phyloP scores from a whole-genome alignment of 352 stramenopile species.

The Phytophthora aleatoria region DNA sequence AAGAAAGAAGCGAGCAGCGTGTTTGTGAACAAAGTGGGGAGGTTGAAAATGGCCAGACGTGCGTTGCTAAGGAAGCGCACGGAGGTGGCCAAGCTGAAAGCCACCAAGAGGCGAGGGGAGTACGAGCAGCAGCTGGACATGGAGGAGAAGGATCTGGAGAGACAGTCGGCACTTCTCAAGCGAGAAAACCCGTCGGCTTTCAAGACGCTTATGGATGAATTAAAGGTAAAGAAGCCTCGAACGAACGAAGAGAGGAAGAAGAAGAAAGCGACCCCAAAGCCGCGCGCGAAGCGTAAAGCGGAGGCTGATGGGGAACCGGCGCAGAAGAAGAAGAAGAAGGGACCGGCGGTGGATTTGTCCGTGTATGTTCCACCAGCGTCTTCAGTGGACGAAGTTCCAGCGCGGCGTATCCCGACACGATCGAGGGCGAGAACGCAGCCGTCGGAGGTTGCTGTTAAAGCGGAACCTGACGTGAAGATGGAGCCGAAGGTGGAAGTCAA shows the following conservation, averaged over 20 bases:
- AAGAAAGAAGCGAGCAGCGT: conserved; percentile 4
- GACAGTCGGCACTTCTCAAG: conserved; percentile 22
- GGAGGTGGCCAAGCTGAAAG: conserved; percentile 28
- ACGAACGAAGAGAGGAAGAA: conserved; percentile 9
- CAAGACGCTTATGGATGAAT: conserved; percentile 21
- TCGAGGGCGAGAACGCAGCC: conserved; percentile 15
- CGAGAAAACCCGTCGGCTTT: conserved; percentile 17
- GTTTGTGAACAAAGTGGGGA: conserved; percentile 32
- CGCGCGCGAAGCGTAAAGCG: conserved; percentile 12
- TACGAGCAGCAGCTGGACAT: conserved; percentile 39
- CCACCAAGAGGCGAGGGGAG: conserved; percentile 31
- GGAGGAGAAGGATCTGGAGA: conserved; percentile 28
- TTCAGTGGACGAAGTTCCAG: conserved; percentile 2
- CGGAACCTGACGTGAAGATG: conserved; percentile 20
- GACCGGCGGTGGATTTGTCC: conserved; percentile 17
- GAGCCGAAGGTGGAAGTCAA: conserved; percentile 22
- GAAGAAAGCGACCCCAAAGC: conserved; percentile 12
- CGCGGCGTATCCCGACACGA: conserved; percentile 18
- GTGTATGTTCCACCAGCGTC: conserved; percentile 20
- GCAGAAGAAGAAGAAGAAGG: conserved; percentile 31
- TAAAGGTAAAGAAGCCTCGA: conserved; percentile 31
- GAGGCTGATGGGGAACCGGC: not conserved
- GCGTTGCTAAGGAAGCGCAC: conserved; percentile 30
- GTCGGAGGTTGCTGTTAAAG: conserved; percentile 2
- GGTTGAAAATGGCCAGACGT: conserved; percentile 26